phyloP scores from a whole-genome alignment of 208 protist species.

The Leishmania tarentolae region DNA sequence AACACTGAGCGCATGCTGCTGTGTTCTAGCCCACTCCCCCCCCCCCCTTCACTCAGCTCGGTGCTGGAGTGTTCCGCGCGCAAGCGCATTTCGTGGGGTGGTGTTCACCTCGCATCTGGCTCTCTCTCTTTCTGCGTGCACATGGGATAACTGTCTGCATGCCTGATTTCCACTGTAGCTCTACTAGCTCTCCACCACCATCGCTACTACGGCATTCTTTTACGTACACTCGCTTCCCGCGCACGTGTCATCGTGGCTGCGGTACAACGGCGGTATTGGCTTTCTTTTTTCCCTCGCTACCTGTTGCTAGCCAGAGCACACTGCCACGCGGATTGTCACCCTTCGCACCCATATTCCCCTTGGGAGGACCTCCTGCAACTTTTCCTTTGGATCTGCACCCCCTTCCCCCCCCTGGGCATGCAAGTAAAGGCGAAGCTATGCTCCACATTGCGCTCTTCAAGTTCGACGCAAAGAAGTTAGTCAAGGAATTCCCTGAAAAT shows the following conservation, averaged over 20 bases:
- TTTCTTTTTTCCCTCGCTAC: background rate
- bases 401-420: background rate
- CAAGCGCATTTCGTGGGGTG: background rate
- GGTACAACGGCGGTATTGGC: background rate
- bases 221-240: background rate
- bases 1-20: background rate
- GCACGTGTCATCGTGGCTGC: background rate
- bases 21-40: background rate
- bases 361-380: background rate
- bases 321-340: background rate
- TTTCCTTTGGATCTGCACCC: background rate
- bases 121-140: background rate
- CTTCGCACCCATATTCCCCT: background rate
- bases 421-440: slow-evolving; percentile 16
- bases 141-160: background rate
- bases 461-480: slow-evolving; percentile 50
- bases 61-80: background rate
- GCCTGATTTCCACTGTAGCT: background rate
- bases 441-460: slow-evolving; percentile 69
- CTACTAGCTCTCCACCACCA: background rate
- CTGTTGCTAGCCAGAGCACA: background rate
- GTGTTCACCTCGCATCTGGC: background rate
- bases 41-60: background rate
- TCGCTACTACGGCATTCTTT: background rate
- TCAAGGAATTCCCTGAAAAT: slow-evolving; percentile 38